Percentiles rank a stretch among this genome's conserved stretches.
These are phyloP conservation scores for Vitis cinerea DNA, from an alignment of 164 flowering plant species.

Conservation along the genomic window DNA sequence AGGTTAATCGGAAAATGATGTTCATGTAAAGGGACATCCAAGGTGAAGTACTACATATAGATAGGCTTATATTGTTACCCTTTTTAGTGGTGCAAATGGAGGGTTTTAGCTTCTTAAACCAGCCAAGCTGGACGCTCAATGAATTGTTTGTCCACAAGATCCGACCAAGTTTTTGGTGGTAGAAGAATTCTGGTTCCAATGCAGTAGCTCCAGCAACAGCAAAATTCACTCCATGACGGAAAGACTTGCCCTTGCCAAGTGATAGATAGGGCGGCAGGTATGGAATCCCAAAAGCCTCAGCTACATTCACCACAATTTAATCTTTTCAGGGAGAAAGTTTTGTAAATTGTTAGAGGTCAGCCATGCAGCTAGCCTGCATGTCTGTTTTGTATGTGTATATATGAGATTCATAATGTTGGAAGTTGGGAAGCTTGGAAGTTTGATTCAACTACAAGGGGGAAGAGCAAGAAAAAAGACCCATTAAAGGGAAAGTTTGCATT, in stretches of 20 bases:
- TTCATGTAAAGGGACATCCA: background rate
- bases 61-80: conserved; percentile 24
- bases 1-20: background rate
- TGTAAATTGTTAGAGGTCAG: too few relatives aligned
- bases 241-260: conserved; percentile 10
- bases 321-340: background rate
- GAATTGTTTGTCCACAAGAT: conserved; percentile 36
- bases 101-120: conserved; percentile 52
- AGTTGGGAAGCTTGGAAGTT: too few relatives aligned
- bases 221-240: conserved; percentile 46
- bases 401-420: too few relatives aligned
- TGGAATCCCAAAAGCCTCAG: conserved; percentile 55
- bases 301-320: conserved; percentile 22
- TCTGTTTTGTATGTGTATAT: too few relatives aligned
- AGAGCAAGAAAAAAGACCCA: too few relatives aligned
- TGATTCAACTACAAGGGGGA: too few relatives aligned
- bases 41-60: too few relatives aligned
- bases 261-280: conserved; percentile 43
- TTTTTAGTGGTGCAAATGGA: conserved; percentile 35
- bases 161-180: conserved; percentile 7
- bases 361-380: too few relatives aligned
- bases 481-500: too few relatives aligned
- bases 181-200: conserved; percentile 34
- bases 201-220: conserved; percentile 70
- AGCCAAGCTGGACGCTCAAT: conserved; percentile 41